These are phyloP conservation scores for Russula ochroleuca DNA, from an alignment of 768 basidiomycete species.

Conservation along the genomic window DNA sequence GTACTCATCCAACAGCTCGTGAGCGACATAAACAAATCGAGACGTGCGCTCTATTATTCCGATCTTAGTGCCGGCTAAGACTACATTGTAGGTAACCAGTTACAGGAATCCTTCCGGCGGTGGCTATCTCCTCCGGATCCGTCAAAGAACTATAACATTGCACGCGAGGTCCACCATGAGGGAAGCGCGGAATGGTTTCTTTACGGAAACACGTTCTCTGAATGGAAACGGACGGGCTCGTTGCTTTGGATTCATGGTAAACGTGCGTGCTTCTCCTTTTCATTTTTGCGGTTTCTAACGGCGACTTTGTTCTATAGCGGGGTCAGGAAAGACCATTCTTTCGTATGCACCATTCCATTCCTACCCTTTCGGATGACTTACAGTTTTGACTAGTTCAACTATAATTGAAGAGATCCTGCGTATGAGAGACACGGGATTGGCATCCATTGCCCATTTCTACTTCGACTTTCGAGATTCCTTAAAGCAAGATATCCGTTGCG, in stretches of 20 bases:
- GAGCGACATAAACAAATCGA: not conserved
- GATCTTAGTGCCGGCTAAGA: not conserved
- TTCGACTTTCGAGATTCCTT: too few relatives aligned
- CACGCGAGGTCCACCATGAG: not conserved
- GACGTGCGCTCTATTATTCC: not conserved
- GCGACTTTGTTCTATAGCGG: not conserved
- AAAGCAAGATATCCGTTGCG: too few relatives aligned
- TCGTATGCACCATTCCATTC: not conserved
- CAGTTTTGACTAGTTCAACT: too few relatives aligned
- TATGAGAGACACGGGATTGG: too few relatives aligned
- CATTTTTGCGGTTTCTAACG: not conserved
- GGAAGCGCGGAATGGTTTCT: not conserved
- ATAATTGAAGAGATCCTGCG: too few relatives aligned
- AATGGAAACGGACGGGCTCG: not conserved
- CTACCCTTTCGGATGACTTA: not conserved
- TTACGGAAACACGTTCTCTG: not conserved
- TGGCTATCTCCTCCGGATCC: constrained; percentile 1
- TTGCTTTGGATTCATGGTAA: not conserved
- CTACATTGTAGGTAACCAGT: not conserved
- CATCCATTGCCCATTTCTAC: too few relatives aligned
- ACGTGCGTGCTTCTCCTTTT: not conserved
- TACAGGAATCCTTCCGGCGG: not conserved
- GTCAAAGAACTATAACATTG: not conserved
- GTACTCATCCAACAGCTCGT: not conserved
- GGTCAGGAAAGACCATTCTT: not conserved